These are phyloP conservation scores for Flaveria bidentis DNA, from an alignment of 129 eudicot genomes.

Conservation along the genomic window DNA sequence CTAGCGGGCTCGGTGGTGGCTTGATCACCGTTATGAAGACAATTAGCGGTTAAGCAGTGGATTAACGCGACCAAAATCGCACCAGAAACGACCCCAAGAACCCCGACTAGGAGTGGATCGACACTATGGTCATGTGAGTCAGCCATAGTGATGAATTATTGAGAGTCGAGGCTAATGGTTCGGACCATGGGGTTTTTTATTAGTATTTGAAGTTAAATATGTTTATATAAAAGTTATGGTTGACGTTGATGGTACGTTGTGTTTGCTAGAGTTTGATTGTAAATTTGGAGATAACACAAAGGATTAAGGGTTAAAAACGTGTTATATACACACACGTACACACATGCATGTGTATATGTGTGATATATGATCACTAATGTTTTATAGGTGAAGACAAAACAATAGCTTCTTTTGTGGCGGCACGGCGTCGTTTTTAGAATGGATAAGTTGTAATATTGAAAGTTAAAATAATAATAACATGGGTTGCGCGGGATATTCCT, in stretches of 20 bases:
- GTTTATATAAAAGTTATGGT: constrained; percentile 5
- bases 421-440: constrained; percentile 10
- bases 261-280: constrained; percentile 21
- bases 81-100: constrained; percentile 62
- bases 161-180: background rate
- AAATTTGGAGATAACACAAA: constrained; percentile 34
- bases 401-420: constrained; percentile 25
- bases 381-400: constrained; percentile 27
- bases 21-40: constrained; percentile 20
- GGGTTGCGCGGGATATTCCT: too few relatives aligned
- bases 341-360: too few relatives aligned
- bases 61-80: constrained; percentile 51
- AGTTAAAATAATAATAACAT: background rate
- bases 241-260: constrained; percentile 49
- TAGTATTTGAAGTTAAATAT: background rate
- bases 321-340: background rate
- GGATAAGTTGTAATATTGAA: background rate
- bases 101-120: constrained; percentile 55
- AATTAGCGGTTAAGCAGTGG: constrained; percentile 49
- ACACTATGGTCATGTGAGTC: constrained; percentile 20
- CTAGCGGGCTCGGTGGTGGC: constrained; percentile 15
- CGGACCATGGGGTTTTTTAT: constrained; percentile 1
- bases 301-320: background rate
- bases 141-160: constrained; percentile 11
- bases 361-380: background rate